Evolutionary conservation across 2,329 filamentous ascomycete genomes (phyloP).

Genomic region (Grosmannia huntii): DNA sequence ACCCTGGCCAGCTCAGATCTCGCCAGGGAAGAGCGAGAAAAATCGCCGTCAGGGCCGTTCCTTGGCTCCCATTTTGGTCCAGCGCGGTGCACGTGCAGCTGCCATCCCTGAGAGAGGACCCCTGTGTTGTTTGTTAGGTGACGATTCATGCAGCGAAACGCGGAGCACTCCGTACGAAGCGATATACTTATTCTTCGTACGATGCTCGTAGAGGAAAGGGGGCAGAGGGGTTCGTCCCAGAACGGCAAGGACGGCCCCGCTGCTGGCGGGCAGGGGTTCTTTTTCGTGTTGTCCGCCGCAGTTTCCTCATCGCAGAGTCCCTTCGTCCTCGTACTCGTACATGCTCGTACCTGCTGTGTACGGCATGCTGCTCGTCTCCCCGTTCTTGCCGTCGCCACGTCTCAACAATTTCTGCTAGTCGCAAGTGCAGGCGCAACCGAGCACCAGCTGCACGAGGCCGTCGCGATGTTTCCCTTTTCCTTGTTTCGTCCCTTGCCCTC

Average conservation of each 20-base stretch:
- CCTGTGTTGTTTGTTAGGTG: background rate
- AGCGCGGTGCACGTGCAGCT: background rate
- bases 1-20: background rate
- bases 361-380: background rate
- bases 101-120: background rate
- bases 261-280: background rate
- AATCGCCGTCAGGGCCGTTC: background rate
- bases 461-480: background rate
- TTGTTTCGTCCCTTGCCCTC: background rate
- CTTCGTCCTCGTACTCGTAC: background rate
- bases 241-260: background rate
- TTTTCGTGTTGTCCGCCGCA: background rate
- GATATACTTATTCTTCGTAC: background rate
- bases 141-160: background rate
- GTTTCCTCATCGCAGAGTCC: background rate
- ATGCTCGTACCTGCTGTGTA: background rate
- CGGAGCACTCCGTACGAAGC: background rate
- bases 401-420: background rate
- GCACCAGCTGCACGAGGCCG: background rate
- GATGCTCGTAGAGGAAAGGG: background rate
- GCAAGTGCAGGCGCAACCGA: background rate
- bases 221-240: background rate
- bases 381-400: background rate
- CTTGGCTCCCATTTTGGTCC: background rate
- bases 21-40: background rate